phyloP scores from a whole-genome alignment of 2,329 filamentous ascomycete genomes.

The Gaeumannomyces sp. region DNA sequence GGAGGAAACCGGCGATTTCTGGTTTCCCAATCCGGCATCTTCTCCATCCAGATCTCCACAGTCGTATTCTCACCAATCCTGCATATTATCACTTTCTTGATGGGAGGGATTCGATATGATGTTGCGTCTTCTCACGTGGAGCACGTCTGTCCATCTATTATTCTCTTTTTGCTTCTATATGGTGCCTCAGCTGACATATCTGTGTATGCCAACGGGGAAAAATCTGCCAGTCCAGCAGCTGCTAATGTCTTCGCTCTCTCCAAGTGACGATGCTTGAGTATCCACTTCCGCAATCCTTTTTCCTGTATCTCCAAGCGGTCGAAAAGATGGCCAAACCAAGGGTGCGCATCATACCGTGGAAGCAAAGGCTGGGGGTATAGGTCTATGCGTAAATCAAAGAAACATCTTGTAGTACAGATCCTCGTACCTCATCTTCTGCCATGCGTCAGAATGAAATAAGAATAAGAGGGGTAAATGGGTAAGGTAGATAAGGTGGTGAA shows the following conservation, averaged over 20 bases:
- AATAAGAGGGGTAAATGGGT: neutral
- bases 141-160: neutral
- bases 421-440: neutral
- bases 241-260: neutral
- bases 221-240: neutral
- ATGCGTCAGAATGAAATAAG: neutral
- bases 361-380: neutral
- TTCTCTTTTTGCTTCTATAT: neutral
- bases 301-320: neutral
- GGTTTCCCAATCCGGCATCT: neutral
- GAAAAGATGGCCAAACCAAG: neutral
- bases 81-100: too few species aligned
- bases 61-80: neutral
- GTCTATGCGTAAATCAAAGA: slow-evolving; percentile 2
- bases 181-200: neutral
- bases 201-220: neutral
- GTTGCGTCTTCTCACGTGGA: neutral
- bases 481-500: neutral
- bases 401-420: neutral
- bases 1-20: neutral
- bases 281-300: slow-evolving; percentile 1
- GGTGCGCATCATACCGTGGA: neutral
- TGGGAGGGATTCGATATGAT: neutral
- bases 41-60: neutral
- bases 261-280: neutral